Evolutionary conservation across 495 filamentous ascomycete genomes (phyloP).

Genomic region (Baudoinia panamericana): DNA sequence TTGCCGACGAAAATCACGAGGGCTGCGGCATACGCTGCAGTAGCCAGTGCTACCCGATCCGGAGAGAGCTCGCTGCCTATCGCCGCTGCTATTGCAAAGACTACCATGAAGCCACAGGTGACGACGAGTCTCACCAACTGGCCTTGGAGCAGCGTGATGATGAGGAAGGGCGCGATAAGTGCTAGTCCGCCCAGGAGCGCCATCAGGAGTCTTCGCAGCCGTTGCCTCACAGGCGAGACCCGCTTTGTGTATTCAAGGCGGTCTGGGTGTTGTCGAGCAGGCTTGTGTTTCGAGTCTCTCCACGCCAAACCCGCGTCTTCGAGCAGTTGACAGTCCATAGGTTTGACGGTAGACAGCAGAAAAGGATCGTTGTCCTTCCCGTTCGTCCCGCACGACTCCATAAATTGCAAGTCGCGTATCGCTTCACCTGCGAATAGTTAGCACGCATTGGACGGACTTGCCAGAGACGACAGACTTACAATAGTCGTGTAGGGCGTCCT

Average conservation of each 20-base stretch:
- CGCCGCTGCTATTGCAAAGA: neutral
- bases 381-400: slow-evolving; percentile 3
- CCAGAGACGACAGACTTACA: slow-evolving; percentile 1
- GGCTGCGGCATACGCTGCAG: slow-evolving; percentile 9
- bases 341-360: slow-evolving; percentile 5
- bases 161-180: slow-evolving; percentile 8
- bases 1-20: slow-evolving; percentile 11
- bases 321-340: slow-evolving; percentile 7
- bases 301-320: slow-evolving; percentile 9
- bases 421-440: slow-evolving; percentile 4
- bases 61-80: slow-evolving; percentile 5
- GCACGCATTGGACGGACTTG: neutral
- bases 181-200: slow-evolving; percentile 6
- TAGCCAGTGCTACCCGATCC: slow-evolving; percentile 3
- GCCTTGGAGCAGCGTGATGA: slow-evolving; percentile 4
- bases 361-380: slow-evolving; percentile 3
- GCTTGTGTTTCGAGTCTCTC: slow-evolving; percentile 2
- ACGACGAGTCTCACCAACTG: neutral
- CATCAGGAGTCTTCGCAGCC: slow-evolving; percentile 5
- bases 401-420: slow-evolving; percentile 10
- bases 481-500: slow-evolving; percentile 11
- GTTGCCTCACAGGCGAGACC: neutral
- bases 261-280: neutral
- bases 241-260: neutral
- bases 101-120: slow-evolving; percentile 5